Evolutionary conservation across 352 stramenopile species (phyloP).

Genomic region (Globisporangium alternatum): DNA sequence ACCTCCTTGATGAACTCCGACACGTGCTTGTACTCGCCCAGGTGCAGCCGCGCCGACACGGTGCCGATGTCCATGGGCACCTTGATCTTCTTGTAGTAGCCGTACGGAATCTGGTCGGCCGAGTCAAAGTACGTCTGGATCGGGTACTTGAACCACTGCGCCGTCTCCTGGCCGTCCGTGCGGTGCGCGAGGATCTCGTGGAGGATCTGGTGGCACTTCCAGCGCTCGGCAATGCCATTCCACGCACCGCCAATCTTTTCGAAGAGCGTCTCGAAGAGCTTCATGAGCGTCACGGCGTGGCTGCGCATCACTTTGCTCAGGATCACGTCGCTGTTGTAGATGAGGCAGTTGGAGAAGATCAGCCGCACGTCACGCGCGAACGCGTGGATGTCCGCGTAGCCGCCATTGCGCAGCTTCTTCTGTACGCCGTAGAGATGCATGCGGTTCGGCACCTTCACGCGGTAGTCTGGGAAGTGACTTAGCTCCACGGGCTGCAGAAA

Average conservation of each 20-base stretch:
- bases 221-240: slow-evolving; percentile 65
- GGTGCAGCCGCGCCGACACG: slow-evolving; percentile 65
- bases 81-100: slow-evolving; percentile 79
- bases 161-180: slow-evolving; percentile 72
- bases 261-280: slow-evolving; percentile 76
- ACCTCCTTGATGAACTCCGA: slow-evolving; percentile 58
- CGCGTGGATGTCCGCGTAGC: slow-evolving; percentile 56
- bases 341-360: slow-evolving; percentile 87
- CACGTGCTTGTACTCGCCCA: slow-evolving; percentile 61
- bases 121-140: slow-evolving; percentile 85
- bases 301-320: slow-evolving; percentile 82
- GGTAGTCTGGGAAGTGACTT: slow-evolving; percentile 82
- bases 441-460: slow-evolving; percentile 76
- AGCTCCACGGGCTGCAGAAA: slow-evolving; percentile 84
- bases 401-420: slow-evolving; percentile 76
- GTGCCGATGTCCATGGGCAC: slow-evolving; percentile 82
- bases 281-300: slow-evolving; percentile 81
- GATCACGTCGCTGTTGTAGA: slow-evolving; percentile 87
- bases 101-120: slow-evolving; percentile 76
- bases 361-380: slow-evolving; percentile 79
- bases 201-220: slow-evolving; percentile 83
- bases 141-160: slow-evolving; percentile 88
- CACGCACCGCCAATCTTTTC: slow-evolving; percentile 65
- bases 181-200: slow-evolving; percentile 74
- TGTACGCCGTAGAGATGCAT: slow-evolving; percentile 87